phyloP scores from a whole-genome alignment of 2,329 filamentous ascomycete species.

The Phaeosphaeriaceae sp. region DNA sequence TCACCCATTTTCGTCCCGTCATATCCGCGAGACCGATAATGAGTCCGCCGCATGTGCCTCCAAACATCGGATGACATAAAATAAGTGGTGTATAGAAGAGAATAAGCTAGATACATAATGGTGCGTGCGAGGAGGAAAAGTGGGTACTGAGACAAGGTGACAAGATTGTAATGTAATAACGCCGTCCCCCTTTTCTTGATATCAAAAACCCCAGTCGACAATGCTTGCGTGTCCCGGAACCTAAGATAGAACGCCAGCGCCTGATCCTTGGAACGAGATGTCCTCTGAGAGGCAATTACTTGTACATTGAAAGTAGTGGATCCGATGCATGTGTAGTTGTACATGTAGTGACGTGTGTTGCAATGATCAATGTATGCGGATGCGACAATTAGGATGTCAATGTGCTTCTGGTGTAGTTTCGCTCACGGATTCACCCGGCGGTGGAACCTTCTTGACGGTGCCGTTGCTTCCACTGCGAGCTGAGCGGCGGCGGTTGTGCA shows the following conservation, averaged over 20 bases:
- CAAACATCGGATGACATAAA: background rate
- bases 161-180: background rate
- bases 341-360: constrained; percentile 19
- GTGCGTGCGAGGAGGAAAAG: background rate
- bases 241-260: constrained; percentile 7
- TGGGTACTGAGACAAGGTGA: background rate
- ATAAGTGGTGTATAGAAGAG: background rate
- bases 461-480: constrained; percentile 58
- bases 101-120: background rate
- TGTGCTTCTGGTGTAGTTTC: constrained; percentile 12
- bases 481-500: constrained; percentile 46
- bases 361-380: constrained; percentile 13
- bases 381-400: constrained; percentile 17
- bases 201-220: background rate
- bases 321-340: constrained; percentile 24
- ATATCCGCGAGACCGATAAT: background rate
- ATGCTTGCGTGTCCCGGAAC: constrained; percentile 2
- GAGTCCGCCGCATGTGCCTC: background rate
- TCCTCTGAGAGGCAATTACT: constrained; percentile 4
- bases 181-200: constrained; percentile 5
- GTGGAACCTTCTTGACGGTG: constrained; percentile 57
- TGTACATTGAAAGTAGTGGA: constrained; percentile 21
- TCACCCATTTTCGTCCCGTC: background rate
- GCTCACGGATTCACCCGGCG: constrained; percentile 23
- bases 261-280: background rate